Evolutionary conservation across 2,329 filamentous ascomycete species (phyloP), one percentile per base, ranked within the genome.

Genomic region (Ophiostoma triangulosporum): DNA sequence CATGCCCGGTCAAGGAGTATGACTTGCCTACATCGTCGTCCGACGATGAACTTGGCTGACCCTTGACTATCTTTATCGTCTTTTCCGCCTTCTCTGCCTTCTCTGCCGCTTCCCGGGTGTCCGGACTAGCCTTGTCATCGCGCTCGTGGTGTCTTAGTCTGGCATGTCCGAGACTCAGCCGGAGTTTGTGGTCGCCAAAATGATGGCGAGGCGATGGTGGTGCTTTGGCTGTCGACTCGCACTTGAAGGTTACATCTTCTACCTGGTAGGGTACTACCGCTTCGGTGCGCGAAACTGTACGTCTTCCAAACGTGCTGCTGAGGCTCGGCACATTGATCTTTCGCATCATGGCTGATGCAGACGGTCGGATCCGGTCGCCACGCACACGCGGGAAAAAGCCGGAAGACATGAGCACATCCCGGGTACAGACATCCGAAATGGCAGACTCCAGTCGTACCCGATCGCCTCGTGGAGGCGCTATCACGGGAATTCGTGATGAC

Each of bases 251-350:
- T 5, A 20, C 38, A 6, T 43, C 38, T 11, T 9, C 15, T 20
- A 20, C 11, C 20, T 5, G 3, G 15, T 17, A 24, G 4, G 20
- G 59, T 52, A 65, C n/a, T 2, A 9, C 8, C 29, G 29, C 31
- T 38, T 17, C 9, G 14, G 22, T n/a, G 69, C 15, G 69, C 68
- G 46, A 74, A 61, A 73, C 74, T 1, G 86, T 85, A 54, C 84
- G 80, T 60, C 83, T 86, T 35, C 80, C 78, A 63, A 94, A 90
- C 48, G 84, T 84, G 59, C 78, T 84, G 14, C 86, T 77, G 58
- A 93, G 84, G 65, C 83, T 89, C 49, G 84, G 83, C 62, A 88
- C 83, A 66, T 87, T 95, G 58, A 96, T 76, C 64, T 90, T 94
- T 51, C 89, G 79, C 71, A 95, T 95, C 63, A 95, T 80, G 1